phyloP scores from a whole-genome alignment of 306 rosid species.

The Pueraria montana region DNA sequence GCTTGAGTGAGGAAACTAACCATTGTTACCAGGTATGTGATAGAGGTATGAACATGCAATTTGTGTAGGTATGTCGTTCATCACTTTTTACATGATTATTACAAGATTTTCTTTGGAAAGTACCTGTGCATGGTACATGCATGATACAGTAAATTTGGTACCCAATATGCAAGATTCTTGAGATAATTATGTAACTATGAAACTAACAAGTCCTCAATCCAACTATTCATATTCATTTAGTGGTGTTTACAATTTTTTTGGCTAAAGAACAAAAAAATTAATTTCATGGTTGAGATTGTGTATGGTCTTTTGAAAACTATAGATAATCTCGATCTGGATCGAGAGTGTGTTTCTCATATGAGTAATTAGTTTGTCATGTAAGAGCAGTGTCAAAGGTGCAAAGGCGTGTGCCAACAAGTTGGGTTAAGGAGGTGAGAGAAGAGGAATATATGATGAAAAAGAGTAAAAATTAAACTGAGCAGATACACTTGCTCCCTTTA shows the following conservation, averaged over 20 bases:
- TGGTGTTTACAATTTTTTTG: background rate
- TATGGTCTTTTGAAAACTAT: background rate
- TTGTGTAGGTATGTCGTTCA: background rate
- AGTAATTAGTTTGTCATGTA: conserved; percentile 5
- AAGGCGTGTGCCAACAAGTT: conserved; percentile 42
- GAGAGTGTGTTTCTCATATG: background rate
- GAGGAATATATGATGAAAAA: conserved; percentile 36
- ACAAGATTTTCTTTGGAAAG: background rate
- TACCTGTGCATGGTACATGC: background rate
- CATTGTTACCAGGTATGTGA: no score
- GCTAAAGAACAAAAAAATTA: no score
- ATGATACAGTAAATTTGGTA: background rate
- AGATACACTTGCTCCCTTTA: conserved; percentile 26
- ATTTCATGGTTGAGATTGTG: background rate
- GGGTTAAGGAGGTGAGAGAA: conserved; percentile 63
- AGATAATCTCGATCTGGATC: background rate
- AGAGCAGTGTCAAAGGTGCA: conserved; percentile 35
- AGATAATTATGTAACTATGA: background rate
- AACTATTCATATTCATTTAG: background rate
- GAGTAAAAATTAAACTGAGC: conserved; percentile 41
- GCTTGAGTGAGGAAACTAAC: no score
- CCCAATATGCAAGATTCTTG: no score
- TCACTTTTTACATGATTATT: background rate
- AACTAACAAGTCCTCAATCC: background rate
- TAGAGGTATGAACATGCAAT: no score